phyloP scores from a whole-genome alignment of 176 grass and related monocot species.

The Coix lacrymajobi region DNA sequence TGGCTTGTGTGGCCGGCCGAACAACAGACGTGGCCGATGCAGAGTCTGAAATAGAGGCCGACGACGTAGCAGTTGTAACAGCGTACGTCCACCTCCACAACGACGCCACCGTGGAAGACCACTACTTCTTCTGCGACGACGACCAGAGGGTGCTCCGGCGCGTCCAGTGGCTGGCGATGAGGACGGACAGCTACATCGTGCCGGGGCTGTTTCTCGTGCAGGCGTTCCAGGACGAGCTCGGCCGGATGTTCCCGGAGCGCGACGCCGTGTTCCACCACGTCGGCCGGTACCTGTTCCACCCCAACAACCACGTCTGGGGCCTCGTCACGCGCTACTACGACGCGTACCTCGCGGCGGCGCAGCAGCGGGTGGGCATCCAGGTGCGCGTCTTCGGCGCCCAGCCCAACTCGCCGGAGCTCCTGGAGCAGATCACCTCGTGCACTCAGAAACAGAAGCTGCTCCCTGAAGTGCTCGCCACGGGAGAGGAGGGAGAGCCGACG shows the following conservation, averaged over 20 bases:
- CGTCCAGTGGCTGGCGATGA: constrained; percentile 52
- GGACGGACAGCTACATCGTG: constrained; percentile 56
- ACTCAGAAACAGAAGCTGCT: constrained; percentile 7
- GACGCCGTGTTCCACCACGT: constrained; percentile 77
- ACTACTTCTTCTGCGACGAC: constrained; percentile 53
- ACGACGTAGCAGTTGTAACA: too few relatives aligned
- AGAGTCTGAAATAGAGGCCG: too few relatives aligned
- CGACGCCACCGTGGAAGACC: background rate
- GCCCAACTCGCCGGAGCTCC: constrained; percentile 12
- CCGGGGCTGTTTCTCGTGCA: constrained; percentile 47
- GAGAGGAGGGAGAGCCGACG: background rate
- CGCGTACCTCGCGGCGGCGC: constrained; percentile 37
- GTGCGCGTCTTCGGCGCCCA: constrained; percentile 35
- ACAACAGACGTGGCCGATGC: too few relatives aligned
- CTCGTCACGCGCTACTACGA: constrained; percentile 55
- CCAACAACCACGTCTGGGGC: constrained; percentile 70
- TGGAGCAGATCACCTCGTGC: constrained; percentile 47
- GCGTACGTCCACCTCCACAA: constrained; percentile 50
- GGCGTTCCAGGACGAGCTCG: constrained; percentile 43
- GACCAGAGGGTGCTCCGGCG: constrained; percentile 48
- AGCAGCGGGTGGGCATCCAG: constrained; percentile 45
- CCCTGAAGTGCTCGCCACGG: background rate
- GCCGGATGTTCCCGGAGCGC: constrained; percentile 50
- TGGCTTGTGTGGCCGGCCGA: too few relatives aligned
- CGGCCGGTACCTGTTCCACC: constrained; percentile 65